Conservation (phyloP, 768 basidiomycete species). For the Tylopilus sp. region DNA sequence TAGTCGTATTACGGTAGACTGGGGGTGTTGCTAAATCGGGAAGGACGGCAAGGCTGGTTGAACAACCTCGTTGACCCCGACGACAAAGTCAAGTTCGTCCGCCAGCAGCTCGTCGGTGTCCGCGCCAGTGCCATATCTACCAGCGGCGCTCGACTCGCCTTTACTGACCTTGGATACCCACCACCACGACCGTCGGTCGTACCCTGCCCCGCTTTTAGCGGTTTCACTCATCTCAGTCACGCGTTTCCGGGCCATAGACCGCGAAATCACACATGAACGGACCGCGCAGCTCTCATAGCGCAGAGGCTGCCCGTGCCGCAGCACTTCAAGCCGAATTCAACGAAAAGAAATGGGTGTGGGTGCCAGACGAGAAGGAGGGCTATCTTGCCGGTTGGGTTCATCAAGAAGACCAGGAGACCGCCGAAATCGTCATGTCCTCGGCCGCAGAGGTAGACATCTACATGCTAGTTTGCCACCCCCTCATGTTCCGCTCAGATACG, state of each 20-base stretch:
- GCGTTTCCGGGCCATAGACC: slow-evolving; percentile 8
- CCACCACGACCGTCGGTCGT: background rate
- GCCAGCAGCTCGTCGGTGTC: background rate
- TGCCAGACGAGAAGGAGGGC: slow-evolving; percentile 87
- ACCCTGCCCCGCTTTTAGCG: background rate
- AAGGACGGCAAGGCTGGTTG: background rate
- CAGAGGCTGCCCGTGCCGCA: slow-evolving; percentile 78
- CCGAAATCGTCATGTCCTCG: slow-evolving; percentile 80
- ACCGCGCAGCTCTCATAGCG: slow-evolving; percentile 47
- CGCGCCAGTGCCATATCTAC: background rate
- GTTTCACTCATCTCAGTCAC: slow-evolving; percentile 7
- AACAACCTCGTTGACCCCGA: background rate
- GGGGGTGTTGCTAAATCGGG: background rate
- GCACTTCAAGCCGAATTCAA: slow-evolving; percentile 95
- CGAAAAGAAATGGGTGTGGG: slow-evolving; percentile 99
- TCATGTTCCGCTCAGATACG: slow-evolving; percentile 44
- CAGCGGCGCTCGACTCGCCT: slow-evolving; percentile 1
- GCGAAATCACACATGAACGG: slow-evolving; percentile 41
- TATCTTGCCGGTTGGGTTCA: slow-evolving; percentile 95
- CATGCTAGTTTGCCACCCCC: background rate
- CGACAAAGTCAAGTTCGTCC: background rate
- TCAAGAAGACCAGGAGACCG: slow-evolving; percentile 78
- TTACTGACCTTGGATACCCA: slow-evolving; percentile 6
- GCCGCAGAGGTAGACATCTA: slow-evolving; percentile 66
- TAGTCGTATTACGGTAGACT: no score